phyloP scores from a whole-genome alignment of 31 red algal species.

The Odonthalia washingtoniensis region DNA sequence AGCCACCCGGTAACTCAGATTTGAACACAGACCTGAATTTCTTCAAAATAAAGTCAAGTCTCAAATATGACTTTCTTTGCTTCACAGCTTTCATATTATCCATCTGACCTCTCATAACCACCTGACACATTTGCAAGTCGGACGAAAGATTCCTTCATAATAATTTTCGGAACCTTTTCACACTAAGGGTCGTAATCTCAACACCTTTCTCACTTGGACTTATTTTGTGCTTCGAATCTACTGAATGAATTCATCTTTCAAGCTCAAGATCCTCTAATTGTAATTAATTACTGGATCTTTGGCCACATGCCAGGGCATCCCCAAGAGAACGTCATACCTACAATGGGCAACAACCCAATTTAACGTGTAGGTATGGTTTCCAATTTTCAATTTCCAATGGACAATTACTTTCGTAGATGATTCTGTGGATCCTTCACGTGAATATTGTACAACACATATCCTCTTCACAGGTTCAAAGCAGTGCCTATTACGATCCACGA shows the following conservation, averaged over 20 bases:
- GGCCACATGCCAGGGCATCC: constrained; percentile 63
- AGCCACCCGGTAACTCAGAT: constrained; percentile 4
- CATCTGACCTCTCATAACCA: not conserved
- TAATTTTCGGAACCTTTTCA: constrained; percentile 37
- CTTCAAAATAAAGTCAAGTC: not conserved
- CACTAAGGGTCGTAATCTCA: constrained; percentile 35
- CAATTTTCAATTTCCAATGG: constrained; percentile 45
- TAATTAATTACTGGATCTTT: constrained; percentile 53
- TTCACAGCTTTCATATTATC: not conserved
- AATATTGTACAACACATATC: constrained; percentile 24
- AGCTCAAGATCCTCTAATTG: not conserved
- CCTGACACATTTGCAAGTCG: not conserved
- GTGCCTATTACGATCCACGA: not conserved
- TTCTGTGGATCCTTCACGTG: constrained; percentile 16
- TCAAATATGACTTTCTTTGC: not conserved
- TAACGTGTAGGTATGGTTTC: constrained; percentile 35
- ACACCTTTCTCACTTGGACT: not conserved
- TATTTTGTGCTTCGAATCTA: not conserved
- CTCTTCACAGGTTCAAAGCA: constrained; percentile 2
- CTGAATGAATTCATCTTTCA: not conserved
- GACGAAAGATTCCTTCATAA: not conserved
- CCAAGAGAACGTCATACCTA: constrained; percentile 58
- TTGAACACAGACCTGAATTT: not conserved
- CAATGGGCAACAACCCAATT: constrained; percentile 30
- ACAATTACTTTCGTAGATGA: constrained; percentile 15